Percentiles rank a stretch among this genome's conserved stretches.
Conservation (phyloP, 2,329 filamentous ascomycete species). For the Aspergillus floridensis region DNA sequence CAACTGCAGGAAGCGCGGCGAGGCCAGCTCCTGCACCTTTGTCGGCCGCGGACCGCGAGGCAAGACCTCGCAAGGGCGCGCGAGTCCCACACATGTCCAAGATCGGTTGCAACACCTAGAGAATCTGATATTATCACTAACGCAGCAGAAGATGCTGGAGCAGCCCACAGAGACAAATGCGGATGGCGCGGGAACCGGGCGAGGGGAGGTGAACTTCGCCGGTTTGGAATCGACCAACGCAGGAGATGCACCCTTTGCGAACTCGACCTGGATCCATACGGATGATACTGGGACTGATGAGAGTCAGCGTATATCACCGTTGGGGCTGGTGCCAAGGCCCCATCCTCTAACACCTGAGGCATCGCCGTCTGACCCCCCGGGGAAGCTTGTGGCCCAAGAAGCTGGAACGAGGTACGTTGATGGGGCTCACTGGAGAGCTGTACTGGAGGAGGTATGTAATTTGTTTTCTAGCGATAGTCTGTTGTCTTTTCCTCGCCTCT, state of each 20-base stretch:
- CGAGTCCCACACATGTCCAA: slow-evolving; percentile 32
- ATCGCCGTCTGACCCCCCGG: slow-evolving; percentile 23
- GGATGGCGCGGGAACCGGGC: slow-evolving; percentile 9
- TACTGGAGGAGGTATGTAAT: slow-evolving; percentile 36
- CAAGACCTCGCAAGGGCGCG: slow-evolving; percentile 25
- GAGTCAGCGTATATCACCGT: slow-evolving; percentile 10
- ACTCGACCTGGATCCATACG: too few relatives aligned
- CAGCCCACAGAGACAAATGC: slow-evolving; percentile 9
- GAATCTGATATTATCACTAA: slow-evolving; percentile 36
- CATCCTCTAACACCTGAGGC: slow-evolving; percentile 2
- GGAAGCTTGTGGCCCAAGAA: slow-evolving; percentile 32
- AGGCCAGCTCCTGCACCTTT: slow-evolving; percentile 32
- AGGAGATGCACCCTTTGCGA: not conserved
- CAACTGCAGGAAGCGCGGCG: slow-evolving; percentile 35
- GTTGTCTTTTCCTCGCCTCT: too few relatives aligned
- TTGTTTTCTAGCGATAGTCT: not conserved
- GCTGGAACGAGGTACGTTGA: slow-evolving; percentile 37
- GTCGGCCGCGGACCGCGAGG: slow-evolving; percentile 36
- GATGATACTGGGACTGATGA: not conserved
- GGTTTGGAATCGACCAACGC: not conserved
- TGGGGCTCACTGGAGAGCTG: slow-evolving; percentile 37
- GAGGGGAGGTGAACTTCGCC: not conserved
- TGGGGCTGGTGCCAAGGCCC: slow-evolving; percentile 10
- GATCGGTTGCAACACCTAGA: slow-evolving; percentile 38
- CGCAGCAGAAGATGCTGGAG: slow-evolving; percentile 27